Evolutionary conservation across 1,284 basidiomycete genomes (phyloP), one percentile per base, ranked within the genome.

Genomic region (Xerocomus cyaneibrunnescens): DNA sequence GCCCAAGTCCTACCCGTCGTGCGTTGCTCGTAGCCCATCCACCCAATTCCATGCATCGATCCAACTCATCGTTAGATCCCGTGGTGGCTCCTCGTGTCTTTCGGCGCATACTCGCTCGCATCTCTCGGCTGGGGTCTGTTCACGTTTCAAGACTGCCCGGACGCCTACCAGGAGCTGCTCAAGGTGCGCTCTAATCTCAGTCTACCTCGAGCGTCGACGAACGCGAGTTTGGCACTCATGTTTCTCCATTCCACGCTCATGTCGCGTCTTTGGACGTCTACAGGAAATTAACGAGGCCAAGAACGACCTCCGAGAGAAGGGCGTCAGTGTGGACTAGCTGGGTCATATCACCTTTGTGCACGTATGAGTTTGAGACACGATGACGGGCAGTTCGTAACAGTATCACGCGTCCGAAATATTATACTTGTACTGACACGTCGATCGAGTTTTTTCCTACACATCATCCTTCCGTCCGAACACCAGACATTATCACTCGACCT

Each of bases 81-180:
- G 3, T 91, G 85, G 84, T 89, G 86, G 86, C 64, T 88, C 19
- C 76, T 90, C 21, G 85, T 90, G 3, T 72, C 83, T 2, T 88
- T 89, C 55, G 87, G 88, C 9, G 79, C 87, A 2, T 90, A 88
- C 64, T 87, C 85, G 6, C 77, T 90, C 17, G 79, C 79, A 66
- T 85, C 83, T 2, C 76, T 91, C 30, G 88, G 88, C 10, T 81
- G 81, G 76, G 87, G 87, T 2, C 63, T 91, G 37, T 76, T 83
- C 51, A 83, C 82, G 7, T 86, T 90, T 62, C 73, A 80, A 62
- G 87, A 90, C 59, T 87, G 85, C 61, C 84, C 85, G 34, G 86
- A 89, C 55, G 87, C 88, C n/a, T 87, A 89, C 60, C 74, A 79
- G 22, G 83, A 85, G 61, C 69, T 89, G 31, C 72, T 90, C 55